Base-by-base conservation (phyloP, 2,329 filamentous ascomycete species). In the Fusarium humuli region DNA sequence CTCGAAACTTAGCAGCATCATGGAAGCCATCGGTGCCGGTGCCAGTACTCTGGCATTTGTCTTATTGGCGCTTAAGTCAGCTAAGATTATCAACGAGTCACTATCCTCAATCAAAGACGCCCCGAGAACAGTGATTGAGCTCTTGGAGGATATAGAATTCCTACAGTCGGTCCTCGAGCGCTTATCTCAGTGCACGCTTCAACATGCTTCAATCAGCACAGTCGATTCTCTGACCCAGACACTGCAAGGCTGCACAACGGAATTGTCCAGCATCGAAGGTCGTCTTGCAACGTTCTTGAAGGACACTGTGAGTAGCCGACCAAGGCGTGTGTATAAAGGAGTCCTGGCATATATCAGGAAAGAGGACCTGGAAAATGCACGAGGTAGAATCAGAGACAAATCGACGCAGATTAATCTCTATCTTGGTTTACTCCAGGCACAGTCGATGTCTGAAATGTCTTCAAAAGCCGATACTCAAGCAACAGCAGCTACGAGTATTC, bases 11-110 rank as follows among this genome's bases (percentile, higher is more conserved):
- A 37, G 10, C 3, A 37, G 34, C 34, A 37, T 7, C 6, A 37
- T 37, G 34, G 34, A 37, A 37, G 34, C 34, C 5, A 37, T 37
- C 34, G 34, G 34, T 37, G 34, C 34, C 10, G 63, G 61, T n/a
- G 63, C 63, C 7, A 66, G 61, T 13, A 66, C 63, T 2, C 12
- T 66, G 27, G 63, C 61, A 11, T 66, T 66, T 23, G 48, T 65
- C 7, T 40, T 66, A 4, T 8, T 66, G 2, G 63, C 54, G 6
- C 55, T 66, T 18, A 66, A 66, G 32, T 65, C 63, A 6, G 48
- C 44, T 14, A 66, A 66, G 18, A 12, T 61, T 16, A 32, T 66
- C 13, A 47, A 66, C 27, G 63, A 66, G 41, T 54, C 63, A 3
- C 48, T 66, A 4, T 61, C 54, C 1, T 37, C 42, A 11, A 65